Conservation (phyloP, 352 stramenopile species). For the Pythium oligandrum region DNA sequence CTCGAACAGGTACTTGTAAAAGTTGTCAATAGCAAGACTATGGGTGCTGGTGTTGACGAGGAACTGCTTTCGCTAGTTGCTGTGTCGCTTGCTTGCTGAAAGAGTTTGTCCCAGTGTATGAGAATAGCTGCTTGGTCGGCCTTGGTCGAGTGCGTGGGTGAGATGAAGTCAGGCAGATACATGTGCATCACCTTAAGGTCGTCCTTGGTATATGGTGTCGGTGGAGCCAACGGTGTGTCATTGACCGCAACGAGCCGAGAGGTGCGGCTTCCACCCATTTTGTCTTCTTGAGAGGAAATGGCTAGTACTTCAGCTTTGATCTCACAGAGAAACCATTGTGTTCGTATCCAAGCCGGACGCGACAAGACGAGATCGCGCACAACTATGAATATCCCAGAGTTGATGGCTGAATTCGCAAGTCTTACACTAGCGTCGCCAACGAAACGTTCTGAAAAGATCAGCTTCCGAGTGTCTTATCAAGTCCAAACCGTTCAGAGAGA, state of each 20-base stretch:
- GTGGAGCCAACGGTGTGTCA: constrained; percentile 1
- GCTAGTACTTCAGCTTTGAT: too few species aligned
- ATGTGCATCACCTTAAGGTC: constrained; percentile 20
- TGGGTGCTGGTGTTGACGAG: constrained; percentile 12
- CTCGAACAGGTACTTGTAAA: constrained; percentile 37
- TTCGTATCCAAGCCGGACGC: too few species aligned
- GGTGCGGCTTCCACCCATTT: constrained; percentile 12
- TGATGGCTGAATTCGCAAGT: too few species aligned
- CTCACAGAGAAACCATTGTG: too few species aligned
- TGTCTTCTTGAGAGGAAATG: background rate
- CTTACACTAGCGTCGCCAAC: too few species aligned
- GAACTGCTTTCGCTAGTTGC: background rate
- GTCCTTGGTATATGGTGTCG: constrained; percentile 11
- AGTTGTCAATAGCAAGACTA: constrained; percentile 34
- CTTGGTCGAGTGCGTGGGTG: constrained; percentile 20
- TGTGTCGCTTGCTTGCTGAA: constrained; percentile 9
- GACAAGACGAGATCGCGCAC: too few species aligned
- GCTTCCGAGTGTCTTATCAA: too few species aligned
- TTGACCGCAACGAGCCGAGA: constrained; percentile 17
- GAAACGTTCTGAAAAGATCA: too few species aligned
- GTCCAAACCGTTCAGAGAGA: too few species aligned
- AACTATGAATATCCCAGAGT: too few species aligned
- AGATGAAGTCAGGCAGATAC: constrained; percentile 24
- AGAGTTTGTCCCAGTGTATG: constrained; percentile 27
- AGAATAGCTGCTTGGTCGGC: constrained; percentile 16